Evolutionary conservation across 768 basidiomycete genomes (phyloP).

Genomic region (Fibroporia radiculosa): DNA sequence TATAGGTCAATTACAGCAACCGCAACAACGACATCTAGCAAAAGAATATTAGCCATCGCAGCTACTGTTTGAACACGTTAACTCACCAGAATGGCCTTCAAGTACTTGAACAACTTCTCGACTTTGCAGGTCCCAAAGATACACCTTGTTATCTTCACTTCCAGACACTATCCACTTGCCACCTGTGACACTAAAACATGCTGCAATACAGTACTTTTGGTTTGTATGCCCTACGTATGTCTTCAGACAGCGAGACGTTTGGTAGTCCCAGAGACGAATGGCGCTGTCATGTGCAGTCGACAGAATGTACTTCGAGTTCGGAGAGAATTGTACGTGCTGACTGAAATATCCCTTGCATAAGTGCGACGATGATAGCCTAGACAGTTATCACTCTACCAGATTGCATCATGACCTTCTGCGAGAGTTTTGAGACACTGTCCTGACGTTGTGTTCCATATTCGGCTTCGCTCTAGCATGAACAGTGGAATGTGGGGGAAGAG

Average conservation of each 20-base stretch:
- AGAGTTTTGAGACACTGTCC: slow-evolving; percentile 97
- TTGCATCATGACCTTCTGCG: slow-evolving; percentile 93
- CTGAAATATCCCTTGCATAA: slow-evolving; percentile 15
- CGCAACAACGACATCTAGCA: slow-evolving; percentile 59
- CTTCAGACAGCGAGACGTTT: slow-evolving; percentile 85
- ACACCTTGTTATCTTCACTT: slow-evolving; percentile 83
- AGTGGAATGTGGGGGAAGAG: neutral
- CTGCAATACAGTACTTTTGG: slow-evolving; percentile 72
- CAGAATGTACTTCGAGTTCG: slow-evolving; percentile 85
- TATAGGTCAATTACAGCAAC: slow-evolving; percentile 43
- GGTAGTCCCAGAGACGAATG: slow-evolving; percentile 91
- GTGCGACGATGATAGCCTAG: neutral
- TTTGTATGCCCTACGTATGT: slow-evolving; percentile 86
- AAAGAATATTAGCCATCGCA: slow-evolving; percentile 9
- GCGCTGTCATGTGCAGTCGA: slow-evolving; percentile 93
- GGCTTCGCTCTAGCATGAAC: slow-evolving; percentile 40
- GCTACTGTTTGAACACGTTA: too few species aligned
- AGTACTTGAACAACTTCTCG: slow-evolving; percentile 67
- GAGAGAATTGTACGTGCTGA: slow-evolving; percentile 72
- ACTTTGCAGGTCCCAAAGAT: slow-evolving; percentile 86
- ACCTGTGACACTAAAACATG: slow-evolving; percentile 51
- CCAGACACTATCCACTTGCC: slow-evolving; percentile 78
- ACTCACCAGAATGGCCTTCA: slow-evolving; percentile 73
- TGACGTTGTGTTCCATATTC: slow-evolving; percentile 95
- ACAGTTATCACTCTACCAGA: slow-evolving; percentile 47